Evolutionary conservation across 352 stramenopile genomes (phyloP).

Genomic region (Globisporangium solare): DNA sequence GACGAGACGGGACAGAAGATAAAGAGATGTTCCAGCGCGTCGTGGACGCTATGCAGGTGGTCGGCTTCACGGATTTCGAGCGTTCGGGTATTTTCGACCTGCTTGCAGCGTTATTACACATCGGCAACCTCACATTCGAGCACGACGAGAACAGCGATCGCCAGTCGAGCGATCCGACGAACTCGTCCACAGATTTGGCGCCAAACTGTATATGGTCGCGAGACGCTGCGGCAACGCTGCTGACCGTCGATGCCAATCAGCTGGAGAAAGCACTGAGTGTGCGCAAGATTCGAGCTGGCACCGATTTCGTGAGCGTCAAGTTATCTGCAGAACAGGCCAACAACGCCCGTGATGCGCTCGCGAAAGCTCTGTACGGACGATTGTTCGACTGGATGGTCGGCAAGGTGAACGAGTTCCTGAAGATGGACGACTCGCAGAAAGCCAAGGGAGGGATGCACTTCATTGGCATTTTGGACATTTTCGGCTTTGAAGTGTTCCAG

Average conservation of each 20-base stretch:
- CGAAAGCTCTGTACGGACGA: constrained; percentile 84
- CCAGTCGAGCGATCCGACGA: constrained; percentile 26
- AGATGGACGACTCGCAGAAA: constrained; percentile 74
- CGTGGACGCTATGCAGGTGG: constrained; percentile 74
- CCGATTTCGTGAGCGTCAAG: constrained; percentile 84
- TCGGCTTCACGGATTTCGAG: constrained; percentile 77
- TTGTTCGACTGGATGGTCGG: constrained; percentile 90
- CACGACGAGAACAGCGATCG: constrained; percentile 65
- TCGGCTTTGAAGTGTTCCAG: constrained; percentile 91
- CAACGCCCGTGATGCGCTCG: constrained; percentile 75
- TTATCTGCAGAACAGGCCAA: constrained; percentile 78
- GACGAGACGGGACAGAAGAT: constrained; percentile 73
- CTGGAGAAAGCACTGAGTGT: constrained; percentile 73
- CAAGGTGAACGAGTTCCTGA: constrained; percentile 82
- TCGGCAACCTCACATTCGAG: constrained; percentile 86
- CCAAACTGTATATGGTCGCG: constrained; percentile 66
- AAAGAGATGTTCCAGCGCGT: constrained; percentile 75
- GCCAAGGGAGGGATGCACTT: constrained; percentile 55
- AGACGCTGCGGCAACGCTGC: constrained; percentile 60
- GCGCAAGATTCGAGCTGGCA: constrained; percentile 74
- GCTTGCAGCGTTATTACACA: constrained; percentile 82
- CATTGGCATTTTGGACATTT: constrained; percentile 91
- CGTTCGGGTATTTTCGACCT: constrained; percentile 78
- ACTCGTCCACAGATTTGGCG: constrained; percentile 39
- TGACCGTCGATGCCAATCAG: constrained; percentile 66